These are phyloP conservation scores for Phialophora macrospora DNA, from an alignment of 2,329 filamentous ascomycete genomes.

Conservation along the genomic window DNA sequence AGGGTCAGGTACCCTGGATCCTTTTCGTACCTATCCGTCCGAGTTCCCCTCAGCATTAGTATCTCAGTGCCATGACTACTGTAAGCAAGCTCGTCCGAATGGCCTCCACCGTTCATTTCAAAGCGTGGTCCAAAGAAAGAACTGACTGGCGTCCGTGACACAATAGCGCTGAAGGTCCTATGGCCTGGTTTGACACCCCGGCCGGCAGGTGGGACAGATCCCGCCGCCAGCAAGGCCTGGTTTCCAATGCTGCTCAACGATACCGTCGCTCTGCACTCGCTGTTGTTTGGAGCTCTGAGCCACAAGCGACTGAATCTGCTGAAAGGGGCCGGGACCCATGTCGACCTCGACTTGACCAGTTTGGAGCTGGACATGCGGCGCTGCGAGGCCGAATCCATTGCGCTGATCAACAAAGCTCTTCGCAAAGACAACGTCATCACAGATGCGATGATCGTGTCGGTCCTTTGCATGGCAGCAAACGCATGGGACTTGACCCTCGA, in stretches of 20 bases:
- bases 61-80: slow-evolving; percentile 18
- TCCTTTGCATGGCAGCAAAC: slow-evolving; percentile 20
- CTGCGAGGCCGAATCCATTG: slow-evolving; percentile 14
- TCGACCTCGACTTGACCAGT: neutral
- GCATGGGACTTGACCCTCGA: slow-evolving; percentile 18
- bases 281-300: slow-evolving; percentile 19
- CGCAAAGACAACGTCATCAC: slow-evolving; percentile 5
- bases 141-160: slow-evolving; percentile 4
- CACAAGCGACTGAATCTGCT: slow-evolving; percentile 17
- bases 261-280: slow-evolving; percentile 16
- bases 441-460: slow-evolving; percentile 19
- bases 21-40: slow-evolving; percentile 17
- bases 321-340: neutral
- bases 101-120: neutral
- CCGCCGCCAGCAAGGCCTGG: slow-evolving; percentile 13
- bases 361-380: slow-evolving; percentile 20
- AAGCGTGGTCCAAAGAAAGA: neutral
- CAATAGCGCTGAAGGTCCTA: slow-evolving; percentile 17
- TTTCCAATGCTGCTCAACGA: slow-evolving; percentile 19
- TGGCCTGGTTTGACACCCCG: slow-evolving; percentile 19
- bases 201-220: neutral
- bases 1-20: slow-evolving; percentile 14
- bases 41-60: slow-evolving; percentile 14
- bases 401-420: slow-evolving; percentile 14
- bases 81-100: neutral